phyloP scores from a whole-genome alignment of 2,329 filamentous ascomycete species.

The Lecanicillium sp. region DNA sequence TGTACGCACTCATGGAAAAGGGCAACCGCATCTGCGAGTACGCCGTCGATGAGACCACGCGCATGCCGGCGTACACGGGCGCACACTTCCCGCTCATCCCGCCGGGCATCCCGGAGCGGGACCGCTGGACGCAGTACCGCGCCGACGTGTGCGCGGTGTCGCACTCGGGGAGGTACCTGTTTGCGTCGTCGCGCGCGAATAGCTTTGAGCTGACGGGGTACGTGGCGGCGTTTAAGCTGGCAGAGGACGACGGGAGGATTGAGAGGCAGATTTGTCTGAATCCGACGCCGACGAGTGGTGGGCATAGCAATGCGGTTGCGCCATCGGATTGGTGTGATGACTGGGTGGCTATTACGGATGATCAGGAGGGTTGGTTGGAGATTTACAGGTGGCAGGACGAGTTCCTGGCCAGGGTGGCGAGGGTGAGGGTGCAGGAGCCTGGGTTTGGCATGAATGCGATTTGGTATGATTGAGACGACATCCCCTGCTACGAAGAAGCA shows the following conservation, averaged over 20 bases:
- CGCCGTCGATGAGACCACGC: constrained; percentile 65
- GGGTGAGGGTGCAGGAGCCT: constrained; percentile 72
- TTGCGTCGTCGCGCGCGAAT: constrained; percentile 78
- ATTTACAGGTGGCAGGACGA: constrained; percentile 84
- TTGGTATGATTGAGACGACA: constrained; percentile 60
- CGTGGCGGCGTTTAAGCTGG: constrained; percentile 70
- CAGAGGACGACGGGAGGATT: constrained; percentile 51
- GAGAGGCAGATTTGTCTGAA: constrained; percentile 73
- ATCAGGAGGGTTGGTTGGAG: constrained; percentile 80
- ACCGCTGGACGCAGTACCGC: constrained; percentile 60
- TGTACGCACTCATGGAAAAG: constrained; percentile 87
- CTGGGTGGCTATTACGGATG: constrained; percentile 84
- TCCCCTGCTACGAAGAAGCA: not conserved
- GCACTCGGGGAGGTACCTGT: constrained; percentile 64
- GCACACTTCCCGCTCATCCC: constrained; percentile 73
- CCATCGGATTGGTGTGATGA: constrained; percentile 80
- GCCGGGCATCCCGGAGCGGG: constrained; percentile 49
- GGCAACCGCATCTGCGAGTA: constrained; percentile 80
- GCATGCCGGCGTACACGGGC: constrained; percentile 71
- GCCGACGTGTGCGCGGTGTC: constrained; percentile 76
- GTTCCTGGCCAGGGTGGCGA: constrained; percentile 68
- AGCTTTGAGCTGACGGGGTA: constrained; percentile 70
- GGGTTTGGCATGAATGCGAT: constrained; percentile 96
- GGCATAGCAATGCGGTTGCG: constrained; percentile 81
- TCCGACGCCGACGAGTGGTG: constrained; percentile 79